These are phyloP conservation scores for Pseudogymnoascus sp. DNA, from an alignment of 2,329 filamentous ascomycete genomes.

Conservation along the genomic window DNA sequence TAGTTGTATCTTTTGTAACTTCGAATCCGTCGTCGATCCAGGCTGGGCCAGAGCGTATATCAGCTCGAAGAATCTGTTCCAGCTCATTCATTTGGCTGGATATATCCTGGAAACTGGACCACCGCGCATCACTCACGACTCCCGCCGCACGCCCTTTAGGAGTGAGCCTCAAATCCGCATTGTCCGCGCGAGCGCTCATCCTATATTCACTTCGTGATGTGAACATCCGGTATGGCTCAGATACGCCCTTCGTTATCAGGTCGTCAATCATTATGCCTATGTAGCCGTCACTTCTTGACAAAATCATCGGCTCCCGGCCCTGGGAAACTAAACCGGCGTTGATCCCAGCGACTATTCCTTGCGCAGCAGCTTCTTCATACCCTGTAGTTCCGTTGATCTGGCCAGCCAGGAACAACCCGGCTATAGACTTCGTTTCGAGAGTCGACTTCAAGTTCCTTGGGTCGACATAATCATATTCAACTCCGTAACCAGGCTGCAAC, in stretches of 20 bases:
- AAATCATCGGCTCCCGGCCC: slow-evolving; percentile 54
- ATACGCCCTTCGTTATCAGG: slow-evolving; percentile 91
- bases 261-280: slow-evolving; percentile 99
- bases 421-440: slow-evolving; percentile 87
- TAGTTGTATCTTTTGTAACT: slow-evolving; percentile 57
- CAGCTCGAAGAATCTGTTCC: slow-evolving; percentile 49
- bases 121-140: slow-evolving; percentile 71
- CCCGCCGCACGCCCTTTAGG: slow-evolving; percentile 68
- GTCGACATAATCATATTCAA: slow-evolving; percentile 98
- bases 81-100: slow-evolving; percentile 62
- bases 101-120: slow-evolving; percentile 61
- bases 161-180: slow-evolving; percentile 84
- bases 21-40: slow-evolving; percentile 68
- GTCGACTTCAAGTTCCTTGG: slow-evolving; percentile 81
- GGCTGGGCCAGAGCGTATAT: slow-evolving; percentile 49
- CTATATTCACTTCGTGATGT: slow-evolving; percentile 93
- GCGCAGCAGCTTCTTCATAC: slow-evolving; percentile 93
- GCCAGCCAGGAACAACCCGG: slow-evolving; percentile 82
- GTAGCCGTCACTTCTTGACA: slow-evolving; percentile 82
- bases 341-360: slow-evolving; percentile 85
- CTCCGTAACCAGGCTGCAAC: slow-evolving; percentile 92
- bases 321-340: slow-evolving; percentile 81
- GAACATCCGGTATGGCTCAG: slow-evolving; percentile 97
- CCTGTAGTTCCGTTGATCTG: slow-evolving; percentile 98
- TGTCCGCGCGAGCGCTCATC: slow-evolving; percentile 86